Base-by-base conservation (phyloP, 148 eudicot species). In the Rhododendron simsii region DNA sequence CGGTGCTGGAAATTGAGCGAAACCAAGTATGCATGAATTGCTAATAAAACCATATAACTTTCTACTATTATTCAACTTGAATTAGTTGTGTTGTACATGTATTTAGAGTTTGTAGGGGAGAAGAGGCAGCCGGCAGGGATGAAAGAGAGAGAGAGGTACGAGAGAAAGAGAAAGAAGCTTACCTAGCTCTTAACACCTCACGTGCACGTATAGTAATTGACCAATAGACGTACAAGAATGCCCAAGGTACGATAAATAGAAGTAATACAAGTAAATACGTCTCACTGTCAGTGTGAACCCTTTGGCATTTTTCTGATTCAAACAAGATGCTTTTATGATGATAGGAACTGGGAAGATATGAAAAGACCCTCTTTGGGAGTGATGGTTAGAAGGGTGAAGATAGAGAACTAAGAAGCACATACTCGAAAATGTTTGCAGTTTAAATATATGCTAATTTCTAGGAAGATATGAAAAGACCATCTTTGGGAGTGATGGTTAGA, bases 311-410 rank as follows among this genome's bases (percentile, higher is more conserved):
- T 2, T 75, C 79, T 78, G 55, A 78, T 45, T 78, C 81, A 47
- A 45, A 47, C 30, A 41, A 47, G 55, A 11, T 23, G 39, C n/a
- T 20, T 78, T 28, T 21, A 45, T 2, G 81, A 45, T n/a, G 15
- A 20, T 47, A 78, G 7, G 7, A 47, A 45, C 76, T 30, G 14
- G 20, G 18, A 45, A 45, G 48, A 45, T 45, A 35, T 16, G 13
- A 16, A 37, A 74, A 35, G 10, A 74, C 21, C 20, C 78, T 35
- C 6, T 35, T 74, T 37, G 45, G 44, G 77, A 69, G 10, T 73
- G 78, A 73, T 73, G 78, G 78, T 35, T 74, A 74, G 78, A 74
- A 74, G 78, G 78, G 78, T 5, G 45, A 35, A 74, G 44, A 74
- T 33, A 35, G 23, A 74, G 78, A 74, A 37, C 45, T 15, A 35